Conservation (phyloP, 164 flowering plant genomes). For the Annona squamosa region DNA sequence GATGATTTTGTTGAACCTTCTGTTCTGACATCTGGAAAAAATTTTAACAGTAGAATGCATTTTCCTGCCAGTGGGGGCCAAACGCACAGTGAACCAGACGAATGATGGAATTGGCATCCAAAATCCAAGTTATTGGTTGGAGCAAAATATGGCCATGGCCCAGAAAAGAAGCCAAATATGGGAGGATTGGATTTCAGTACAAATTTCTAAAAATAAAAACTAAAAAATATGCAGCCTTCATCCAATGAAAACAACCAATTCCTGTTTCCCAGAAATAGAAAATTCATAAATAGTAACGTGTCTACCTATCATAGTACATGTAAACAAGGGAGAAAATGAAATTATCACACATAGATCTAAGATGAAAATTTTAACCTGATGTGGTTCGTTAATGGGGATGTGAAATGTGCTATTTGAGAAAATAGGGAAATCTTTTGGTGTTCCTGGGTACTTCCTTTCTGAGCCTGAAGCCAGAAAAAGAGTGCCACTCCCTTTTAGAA, state of each 20-base stretch:
- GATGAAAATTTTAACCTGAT: conserved; percentile 48
- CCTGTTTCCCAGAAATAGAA: neutral
- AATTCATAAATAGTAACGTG: neutral
- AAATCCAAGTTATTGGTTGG: too few species aligned
- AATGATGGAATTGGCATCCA: too few species aligned
- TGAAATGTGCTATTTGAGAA: conserved; percentile 76
- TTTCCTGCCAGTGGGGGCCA: too few species aligned
- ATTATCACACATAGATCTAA: neutral
- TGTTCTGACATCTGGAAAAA: too few species aligned
- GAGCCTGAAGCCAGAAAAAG: conserved; percentile 64
- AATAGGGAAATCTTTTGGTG: conserved; percentile 51
- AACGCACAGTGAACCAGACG: too few species aligned
- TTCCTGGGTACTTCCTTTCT: conserved; percentile 60
- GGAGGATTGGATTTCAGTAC: neutral
- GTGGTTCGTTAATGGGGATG: conserved; percentile 84
- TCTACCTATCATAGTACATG: neutral
- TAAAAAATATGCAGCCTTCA: neutral
- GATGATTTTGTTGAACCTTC: too few species aligned
- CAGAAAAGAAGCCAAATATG: neutral
- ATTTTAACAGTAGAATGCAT: too few species aligned
- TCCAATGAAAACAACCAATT: neutral
- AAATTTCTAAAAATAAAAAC: neutral
- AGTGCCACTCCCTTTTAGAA: conserved; percentile 78
- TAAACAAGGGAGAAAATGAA: neutral
- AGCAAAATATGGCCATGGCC: too few species aligned